Base-by-base conservation (phyloP, 2,329 filamentous ascomycete genomes). In the Colletotrichum lentis region DNA sequence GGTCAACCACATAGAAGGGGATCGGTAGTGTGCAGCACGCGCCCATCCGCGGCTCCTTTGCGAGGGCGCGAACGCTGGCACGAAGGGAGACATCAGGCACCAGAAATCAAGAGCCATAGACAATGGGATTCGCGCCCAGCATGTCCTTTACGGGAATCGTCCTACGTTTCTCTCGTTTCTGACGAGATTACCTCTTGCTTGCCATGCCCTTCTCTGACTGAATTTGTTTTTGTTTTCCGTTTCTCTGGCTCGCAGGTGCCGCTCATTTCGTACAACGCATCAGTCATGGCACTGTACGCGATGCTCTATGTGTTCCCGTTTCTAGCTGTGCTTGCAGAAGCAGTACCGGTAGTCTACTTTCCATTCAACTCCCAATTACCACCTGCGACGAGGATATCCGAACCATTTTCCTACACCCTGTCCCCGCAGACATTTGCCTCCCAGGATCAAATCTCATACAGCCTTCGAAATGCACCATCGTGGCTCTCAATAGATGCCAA, bases 341-440 rank as follows among this genome's bases (percentile, higher is more conserved):
- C 80, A 60, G 74, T 77, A 20, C 86, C 86, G 12, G 73, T 77
- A 27, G 74, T 83, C 55, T 80, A 82, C 54, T 95, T 94, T 73
- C 93, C 93, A 0, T 84, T 97, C 77, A 96, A 96, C 78, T 89
- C 92, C 2, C 94, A 97, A 77, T 85, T 96, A 1, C 93, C 93
- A 39, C 90, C 91, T 3, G 90, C 94, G 61, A 93, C 92, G 22
- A 86, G 91, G 71, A 82, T 91, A 67, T 86, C 85, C 47, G 76
- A 90, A 73, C 82, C 84, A 2, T 96, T 93, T 77, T 86, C 83
- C 11, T 93, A 94, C 74, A 82, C 86, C 37, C 91, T 97, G 73
- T 90, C 91, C 11, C 78, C 83, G 18, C 88, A 89, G 46, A 97
- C 93, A 0, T 97, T 97, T 78, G 82, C 83, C 16, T 90, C 91